phyloP scores from a whole-genome alignment of 2,329 filamentous ascomycete species.

The Leptographium flavum region DNA sequence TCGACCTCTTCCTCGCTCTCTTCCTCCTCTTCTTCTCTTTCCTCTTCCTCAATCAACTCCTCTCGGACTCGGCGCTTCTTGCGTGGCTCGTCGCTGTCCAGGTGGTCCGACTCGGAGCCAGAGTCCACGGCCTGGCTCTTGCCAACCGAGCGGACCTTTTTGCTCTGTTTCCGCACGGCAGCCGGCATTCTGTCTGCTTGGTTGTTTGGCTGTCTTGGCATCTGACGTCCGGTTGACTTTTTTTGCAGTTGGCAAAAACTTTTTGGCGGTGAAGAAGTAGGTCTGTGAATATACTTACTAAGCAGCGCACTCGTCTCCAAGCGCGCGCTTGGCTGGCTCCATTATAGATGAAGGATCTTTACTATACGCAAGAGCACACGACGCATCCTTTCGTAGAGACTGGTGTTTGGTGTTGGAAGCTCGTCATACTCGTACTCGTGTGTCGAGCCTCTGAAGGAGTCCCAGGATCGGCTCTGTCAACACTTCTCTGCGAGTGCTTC shows the following conservation, averaged over 20 bases:
- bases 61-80: slow-evolving; percentile 16
- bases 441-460: too few species aligned
- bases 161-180: neutral
- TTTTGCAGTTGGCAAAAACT: neutral
- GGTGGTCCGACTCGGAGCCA: slow-evolving; percentile 30
- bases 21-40: neutral
- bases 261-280: slow-evolving; percentile 1
- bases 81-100: slow-evolving; percentile 23
- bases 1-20: slow-evolving; percentile 13
- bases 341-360: too few species aligned
- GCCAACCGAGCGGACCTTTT: neutral
- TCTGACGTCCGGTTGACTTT: neutral
- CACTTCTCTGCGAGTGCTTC: too few species aligned
- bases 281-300: too few species aligned
- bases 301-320: too few species aligned
- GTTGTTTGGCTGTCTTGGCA: neutral
- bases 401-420: too few species aligned
- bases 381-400: too few species aligned
- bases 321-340: too few species aligned
- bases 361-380: too few species aligned
- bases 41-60: neutral
- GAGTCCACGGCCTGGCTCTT: too few species aligned
- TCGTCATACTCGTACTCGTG: too few species aligned
- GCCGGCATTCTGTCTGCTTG: neutral
- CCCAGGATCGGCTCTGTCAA: too few species aligned